Conservation (phyloP, 768 basidiomycete genomes). For the Lactarius indigo region DNA sequence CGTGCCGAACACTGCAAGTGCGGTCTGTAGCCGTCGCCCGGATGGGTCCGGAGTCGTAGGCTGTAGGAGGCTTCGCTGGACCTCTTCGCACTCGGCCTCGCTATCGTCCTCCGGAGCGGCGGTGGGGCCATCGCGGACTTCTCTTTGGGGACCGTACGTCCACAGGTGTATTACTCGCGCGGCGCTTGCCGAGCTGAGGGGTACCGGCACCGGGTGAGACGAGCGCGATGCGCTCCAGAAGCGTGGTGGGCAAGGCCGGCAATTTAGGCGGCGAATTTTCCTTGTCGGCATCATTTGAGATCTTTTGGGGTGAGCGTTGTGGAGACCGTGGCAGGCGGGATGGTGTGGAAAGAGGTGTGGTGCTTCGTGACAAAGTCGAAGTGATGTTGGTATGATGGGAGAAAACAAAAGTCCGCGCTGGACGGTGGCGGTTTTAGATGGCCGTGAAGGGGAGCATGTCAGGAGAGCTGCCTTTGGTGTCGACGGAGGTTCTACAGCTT, state of each 20-base stretch:
- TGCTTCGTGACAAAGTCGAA: slow-evolving; percentile 17
- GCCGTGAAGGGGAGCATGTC: slow-evolving; percentile 19
- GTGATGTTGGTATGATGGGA: slow-evolving; percentile 18
- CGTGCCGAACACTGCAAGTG: background rate
- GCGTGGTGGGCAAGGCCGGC: slow-evolving; percentile 32
- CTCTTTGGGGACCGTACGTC: slow-evolving; percentile 20
- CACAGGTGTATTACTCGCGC: slow-evolving; percentile 35
- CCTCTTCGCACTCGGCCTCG: slow-evolving; percentile 18
- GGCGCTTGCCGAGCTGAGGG: slow-evolving; percentile 44
- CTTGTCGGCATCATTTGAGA: slow-evolving; percentile 41
- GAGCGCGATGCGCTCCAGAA: slow-evolving; percentile 45
- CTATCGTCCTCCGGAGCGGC: slow-evolving; percentile 9
- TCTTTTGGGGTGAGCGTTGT: slow-evolving; percentile 28
- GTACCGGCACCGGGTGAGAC: slow-evolving; percentile 33
- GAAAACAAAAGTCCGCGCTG: slow-evolving; percentile 6
- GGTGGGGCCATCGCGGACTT: background rate
- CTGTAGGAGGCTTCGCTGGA: slow-evolving; percentile 4
- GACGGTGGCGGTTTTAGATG: slow-evolving; percentile 20
- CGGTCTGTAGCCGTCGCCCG: background rate
- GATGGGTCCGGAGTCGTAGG: slow-evolving; percentile 4
- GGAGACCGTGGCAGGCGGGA: slow-evolving; percentile 22
- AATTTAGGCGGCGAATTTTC: slow-evolving; percentile 54
- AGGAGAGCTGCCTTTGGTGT: slow-evolving; percentile 16
- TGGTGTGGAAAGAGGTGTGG: slow-evolving; percentile 21
- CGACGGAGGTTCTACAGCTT: slow-evolving; percentile 4